Conservation (phyloP, 1,284 basidiomycete genomes). For the Ustilago hordei region DNA sequence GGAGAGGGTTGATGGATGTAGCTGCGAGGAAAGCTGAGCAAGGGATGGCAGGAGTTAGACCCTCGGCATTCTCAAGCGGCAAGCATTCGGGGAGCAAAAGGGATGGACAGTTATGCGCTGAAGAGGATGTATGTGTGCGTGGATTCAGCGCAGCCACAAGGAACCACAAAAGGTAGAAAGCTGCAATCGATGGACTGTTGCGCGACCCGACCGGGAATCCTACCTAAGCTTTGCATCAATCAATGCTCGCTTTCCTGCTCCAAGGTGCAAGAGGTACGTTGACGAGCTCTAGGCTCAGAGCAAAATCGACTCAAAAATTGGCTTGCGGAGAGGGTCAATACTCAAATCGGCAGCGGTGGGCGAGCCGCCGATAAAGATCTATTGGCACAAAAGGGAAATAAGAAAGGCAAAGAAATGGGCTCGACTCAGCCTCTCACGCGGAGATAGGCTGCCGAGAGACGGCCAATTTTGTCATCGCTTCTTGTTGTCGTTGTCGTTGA, state of each 20-base stretch:
- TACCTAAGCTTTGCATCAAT: slow-evolving; percentile 3
- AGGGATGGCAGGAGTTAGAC: background rate
- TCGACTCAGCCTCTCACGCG: background rate
- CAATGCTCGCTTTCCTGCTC: background rate
- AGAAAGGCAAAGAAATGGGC: slow-evolving; percentile 8
- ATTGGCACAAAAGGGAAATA: slow-evolving; percentile 8
- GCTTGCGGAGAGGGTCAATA: background rate
- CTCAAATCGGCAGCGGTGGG: slow-evolving; percentile 16
- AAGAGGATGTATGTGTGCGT: background rate
- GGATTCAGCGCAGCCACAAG: slow-evolving; percentile 1
- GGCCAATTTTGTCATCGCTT: slow-evolving; percentile 27
- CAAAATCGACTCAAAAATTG: too few species aligned
- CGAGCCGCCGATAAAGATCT: slow-evolving; percentile 40
- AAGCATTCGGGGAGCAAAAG: background rate
- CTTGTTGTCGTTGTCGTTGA: background rate
- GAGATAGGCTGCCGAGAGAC: slow-evolving; percentile 15
- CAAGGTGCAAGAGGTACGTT: background rate
- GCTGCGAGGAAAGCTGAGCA: background rate
- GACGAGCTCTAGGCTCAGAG: background rate
- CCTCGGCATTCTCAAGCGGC: background rate
- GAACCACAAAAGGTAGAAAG: background rate
- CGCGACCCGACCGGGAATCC: slow-evolving; percentile 11
- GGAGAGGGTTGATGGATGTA: background rate
- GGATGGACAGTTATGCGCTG: background rate
- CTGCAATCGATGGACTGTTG: slow-evolving; percentile 10